A percentile compares a stretch with the other conserved stretches of the same genome.
Conservation (phyloP, 768 basidiomycete species). For the Tulasnella sp. region DNA sequence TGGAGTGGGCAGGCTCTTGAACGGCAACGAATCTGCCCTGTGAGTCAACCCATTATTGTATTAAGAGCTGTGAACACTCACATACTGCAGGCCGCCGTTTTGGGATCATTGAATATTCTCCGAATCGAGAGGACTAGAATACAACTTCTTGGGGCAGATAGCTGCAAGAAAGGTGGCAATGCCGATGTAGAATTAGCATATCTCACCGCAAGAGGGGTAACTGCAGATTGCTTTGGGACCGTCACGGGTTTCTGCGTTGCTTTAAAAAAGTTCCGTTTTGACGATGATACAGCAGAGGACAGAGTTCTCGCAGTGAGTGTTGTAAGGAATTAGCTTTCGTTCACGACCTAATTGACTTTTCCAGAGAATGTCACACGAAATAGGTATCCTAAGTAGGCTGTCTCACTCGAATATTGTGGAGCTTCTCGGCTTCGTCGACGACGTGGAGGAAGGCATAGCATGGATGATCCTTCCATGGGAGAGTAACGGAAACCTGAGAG, state of each 20-base stretch:
- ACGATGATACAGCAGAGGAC: neutral
- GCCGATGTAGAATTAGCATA: neutral
- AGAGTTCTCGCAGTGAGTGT: neutral
- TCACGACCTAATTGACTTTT: neutral
- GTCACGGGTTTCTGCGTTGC: neutral
- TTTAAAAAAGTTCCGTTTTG: neutral
- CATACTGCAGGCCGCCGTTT: neutral
- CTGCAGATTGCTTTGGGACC: neutral
- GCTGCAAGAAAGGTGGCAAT: neutral
- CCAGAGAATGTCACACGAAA: neutral
- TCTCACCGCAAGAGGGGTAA: neutral
- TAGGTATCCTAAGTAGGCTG: neutral
- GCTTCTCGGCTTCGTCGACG: neutral
- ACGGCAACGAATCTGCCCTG: neutral
- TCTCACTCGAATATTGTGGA: neutral
- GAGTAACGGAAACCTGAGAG: neutral
- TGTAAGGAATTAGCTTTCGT: neutral
- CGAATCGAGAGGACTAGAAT: neutral
- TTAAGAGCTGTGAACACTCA: neutral
- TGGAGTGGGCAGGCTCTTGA: neutral
- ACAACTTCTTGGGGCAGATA: neutral
- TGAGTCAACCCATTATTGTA: neutral
- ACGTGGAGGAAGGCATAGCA: neutral
- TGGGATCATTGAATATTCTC: neutral
- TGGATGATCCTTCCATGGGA: neutral